These are phyloP conservation scores for Pythium graminicola DNA, from an alignment of 352 stramenopile species.

Conservation along the genomic window DNA sequence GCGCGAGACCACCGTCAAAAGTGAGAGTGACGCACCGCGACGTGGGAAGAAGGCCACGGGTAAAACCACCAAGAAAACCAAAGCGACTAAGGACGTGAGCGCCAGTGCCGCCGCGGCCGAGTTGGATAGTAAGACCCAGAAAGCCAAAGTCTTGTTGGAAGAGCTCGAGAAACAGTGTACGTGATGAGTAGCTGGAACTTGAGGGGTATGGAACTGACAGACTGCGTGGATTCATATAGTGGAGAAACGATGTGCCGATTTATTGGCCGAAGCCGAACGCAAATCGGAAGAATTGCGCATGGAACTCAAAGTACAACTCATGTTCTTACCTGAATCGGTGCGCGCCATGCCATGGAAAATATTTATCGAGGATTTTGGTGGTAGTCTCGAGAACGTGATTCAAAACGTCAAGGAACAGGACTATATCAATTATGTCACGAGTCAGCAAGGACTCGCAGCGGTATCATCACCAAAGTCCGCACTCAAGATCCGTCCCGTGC, in stretches of 20 bases:
- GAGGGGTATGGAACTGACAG: too few relatives aligned
- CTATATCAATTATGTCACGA: constrained; percentile 25
- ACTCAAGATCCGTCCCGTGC: constrained; percentile 26
- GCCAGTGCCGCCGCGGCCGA: constrained; percentile 1
- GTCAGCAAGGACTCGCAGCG: constrained; percentile 19
- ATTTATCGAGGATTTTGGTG: constrained; percentile 73
- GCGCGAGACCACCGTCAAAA: constrained; percentile 5
- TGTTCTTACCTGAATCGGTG: constrained; percentile 64
- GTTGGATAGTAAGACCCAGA: constrained; percentile 38
- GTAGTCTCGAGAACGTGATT: constrained; percentile 65
- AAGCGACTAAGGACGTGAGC: constrained; percentile 22
- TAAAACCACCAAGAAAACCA: constrained; percentile 1
- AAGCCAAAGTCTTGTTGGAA: constrained; percentile 38
- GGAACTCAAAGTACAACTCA: constrained; percentile 75
- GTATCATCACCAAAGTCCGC: constrained; percentile 21
- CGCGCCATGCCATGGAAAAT: constrained; percentile 74
- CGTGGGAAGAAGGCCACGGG: background rate
- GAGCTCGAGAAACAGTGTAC: constrained; percentile 61
- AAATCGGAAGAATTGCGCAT: constrained; percentile 58
- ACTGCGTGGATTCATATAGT: constrained; percentile 28
- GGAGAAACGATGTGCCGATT: constrained; percentile 53
- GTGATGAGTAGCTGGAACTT: too few relatives aligned
- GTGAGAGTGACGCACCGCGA: background rate
- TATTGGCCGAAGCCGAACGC: constrained; percentile 44
- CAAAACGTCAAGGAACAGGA: constrained; percentile 45